Evolutionary conservation across 768 basidiomycete species (phyloP).

Genomic region (Termitomyces sp.): DNA sequence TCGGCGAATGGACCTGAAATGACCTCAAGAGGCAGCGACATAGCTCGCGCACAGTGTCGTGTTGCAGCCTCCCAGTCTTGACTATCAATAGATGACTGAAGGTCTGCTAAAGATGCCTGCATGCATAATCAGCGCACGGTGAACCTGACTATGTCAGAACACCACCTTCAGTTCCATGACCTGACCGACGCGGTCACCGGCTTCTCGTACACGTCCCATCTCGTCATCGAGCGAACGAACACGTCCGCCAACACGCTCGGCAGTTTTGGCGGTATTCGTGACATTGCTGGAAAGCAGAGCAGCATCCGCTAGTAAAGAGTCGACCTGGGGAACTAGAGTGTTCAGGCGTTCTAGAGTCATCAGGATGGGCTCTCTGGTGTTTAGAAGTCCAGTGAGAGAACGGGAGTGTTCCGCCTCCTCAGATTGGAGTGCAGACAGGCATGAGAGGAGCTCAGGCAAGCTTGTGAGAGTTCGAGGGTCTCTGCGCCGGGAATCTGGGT

Average conservation of each 20-base stretch:
- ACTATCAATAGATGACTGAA: slow-evolving; percentile 73
- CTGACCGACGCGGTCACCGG: slow-evolving; percentile 87
- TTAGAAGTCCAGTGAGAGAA: slow-evolving; percentile 67
- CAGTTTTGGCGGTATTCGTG: slow-evolving; percentile 70
- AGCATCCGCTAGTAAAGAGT: slow-evolving; percentile 60
- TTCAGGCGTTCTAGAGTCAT: slow-evolving; percentile 60
- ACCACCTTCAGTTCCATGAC: slow-evolving; percentile 93
- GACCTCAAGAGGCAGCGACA: slow-evolving; percentile 77
- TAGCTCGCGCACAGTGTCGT: slow-evolving; percentile 85
- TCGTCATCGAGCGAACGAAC: slow-evolving; percentile 90
- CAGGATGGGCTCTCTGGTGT: slow-evolving; percentile 63
- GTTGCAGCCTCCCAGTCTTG: slow-evolving; percentile 97
- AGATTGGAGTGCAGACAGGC: slow-evolving; percentile 69
- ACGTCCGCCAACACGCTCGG: slow-evolving; percentile 86
- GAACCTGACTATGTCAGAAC: neutral
- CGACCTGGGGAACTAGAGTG: slow-evolving; percentile 56
- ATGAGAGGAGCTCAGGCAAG: slow-evolving; percentile 69
- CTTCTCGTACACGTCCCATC: slow-evolving; percentile 85
- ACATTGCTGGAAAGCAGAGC: slow-evolving; percentile 53
- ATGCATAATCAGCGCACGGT: slow-evolving; percentile 6
- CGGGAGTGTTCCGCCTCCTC: slow-evolving; percentile 75
- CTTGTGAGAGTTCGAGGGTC: slow-evolving; percentile 51
- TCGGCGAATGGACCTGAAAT: slow-evolving; percentile 84
- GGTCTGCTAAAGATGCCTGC: slow-evolving; percentile 37
- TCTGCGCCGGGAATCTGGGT: slow-evolving; percentile 3